Evolutionary conservation across 2,329 filamentous ascomycete species (phyloP).

Genomic region (Exophiala dermatitidis): DNA sequence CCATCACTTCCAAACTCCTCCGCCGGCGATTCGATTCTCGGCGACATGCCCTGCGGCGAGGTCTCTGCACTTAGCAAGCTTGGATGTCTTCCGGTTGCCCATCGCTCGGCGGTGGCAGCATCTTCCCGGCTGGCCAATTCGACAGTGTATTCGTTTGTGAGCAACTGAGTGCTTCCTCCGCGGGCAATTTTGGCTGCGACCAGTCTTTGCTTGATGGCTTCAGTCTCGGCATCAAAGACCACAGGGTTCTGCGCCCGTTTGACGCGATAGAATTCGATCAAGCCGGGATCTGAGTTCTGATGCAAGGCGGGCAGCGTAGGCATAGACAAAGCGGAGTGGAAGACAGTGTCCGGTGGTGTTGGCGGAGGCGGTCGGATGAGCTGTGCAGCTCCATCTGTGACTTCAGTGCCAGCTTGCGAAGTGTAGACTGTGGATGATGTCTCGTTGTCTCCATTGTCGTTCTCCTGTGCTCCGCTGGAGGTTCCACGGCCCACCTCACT

Average conservation of each 20-base stretch:
- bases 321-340: constrained; percentile 10
- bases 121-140: constrained; percentile 18
- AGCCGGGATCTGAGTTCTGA: constrained; percentile 7
- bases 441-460: not conserved
- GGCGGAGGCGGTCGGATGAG: constrained; percentile 9
- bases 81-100: not conserved
- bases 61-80: not conserved
- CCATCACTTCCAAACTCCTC: too few relatives aligned
- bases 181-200: constrained; percentile 12
- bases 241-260: constrained; percentile 7
- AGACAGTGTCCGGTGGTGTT: constrained; percentile 9
- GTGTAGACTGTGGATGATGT: not conserved
- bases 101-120: constrained; percentile 9
- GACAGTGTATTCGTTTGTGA: constrained; percentile 19
- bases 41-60: too few relatives aligned
- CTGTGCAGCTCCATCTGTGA: not conserved
- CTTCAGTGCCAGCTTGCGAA: constrained; percentile 2
- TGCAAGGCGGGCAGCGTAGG: constrained; percentile 15
- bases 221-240: constrained; percentile 15
- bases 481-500: too few relatives aligned
- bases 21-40: too few relatives aligned
- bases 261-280: constrained; percentile 16
- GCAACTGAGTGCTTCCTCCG: constrained; percentile 8
- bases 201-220: constrained; percentile 10
- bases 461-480: too few relatives aligned